These are phyloP conservation scores for Solanum megistacrolobum DNA, from an alignment of 257 asterid genomes.

Conservation along the genomic window DNA sequence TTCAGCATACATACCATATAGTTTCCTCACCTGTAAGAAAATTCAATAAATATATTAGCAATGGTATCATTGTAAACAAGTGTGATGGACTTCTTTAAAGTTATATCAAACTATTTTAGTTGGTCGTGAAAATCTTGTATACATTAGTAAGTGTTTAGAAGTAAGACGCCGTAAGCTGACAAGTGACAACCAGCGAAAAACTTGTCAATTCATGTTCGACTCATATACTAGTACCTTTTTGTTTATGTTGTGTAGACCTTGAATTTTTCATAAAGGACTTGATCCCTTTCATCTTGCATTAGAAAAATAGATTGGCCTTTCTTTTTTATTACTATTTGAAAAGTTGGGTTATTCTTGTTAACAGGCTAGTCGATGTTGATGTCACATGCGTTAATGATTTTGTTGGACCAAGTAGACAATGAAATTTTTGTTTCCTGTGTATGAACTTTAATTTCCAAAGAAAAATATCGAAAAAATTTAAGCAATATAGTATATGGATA, in stretches of 20 bases:
- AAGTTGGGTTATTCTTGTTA: background rate
- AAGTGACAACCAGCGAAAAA: background rate
- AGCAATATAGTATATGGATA: background rate
- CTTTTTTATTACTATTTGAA: too few relatives aligned
- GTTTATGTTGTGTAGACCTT: background rate
- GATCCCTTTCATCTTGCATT: background rate
- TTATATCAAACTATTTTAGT: background rate
- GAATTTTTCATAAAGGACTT: background rate
- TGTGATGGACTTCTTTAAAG: background rate
- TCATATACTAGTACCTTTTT: background rate
- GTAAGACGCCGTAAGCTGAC: background rate
- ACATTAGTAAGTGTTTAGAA: background rate
- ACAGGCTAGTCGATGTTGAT: background rate
- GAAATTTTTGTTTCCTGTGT: background rate
- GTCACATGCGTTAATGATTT: background rate
- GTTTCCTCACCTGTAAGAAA: slow-evolving; percentile 22
- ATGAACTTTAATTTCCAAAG: background rate
- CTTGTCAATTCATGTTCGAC: background rate
- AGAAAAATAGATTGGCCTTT: background rate
- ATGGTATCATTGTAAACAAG: background rate
- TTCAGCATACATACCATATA: slow-evolving; percentile 32
- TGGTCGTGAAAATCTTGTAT: too few relatives aligned
- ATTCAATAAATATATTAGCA: background rate
- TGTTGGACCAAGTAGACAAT: background rate
- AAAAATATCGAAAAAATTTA: background rate